These are phyloP conservation scores for Dioscorea zingiberensis DNA, from an alignment of 106 monocot species.

Conservation along the genomic window DNA sequence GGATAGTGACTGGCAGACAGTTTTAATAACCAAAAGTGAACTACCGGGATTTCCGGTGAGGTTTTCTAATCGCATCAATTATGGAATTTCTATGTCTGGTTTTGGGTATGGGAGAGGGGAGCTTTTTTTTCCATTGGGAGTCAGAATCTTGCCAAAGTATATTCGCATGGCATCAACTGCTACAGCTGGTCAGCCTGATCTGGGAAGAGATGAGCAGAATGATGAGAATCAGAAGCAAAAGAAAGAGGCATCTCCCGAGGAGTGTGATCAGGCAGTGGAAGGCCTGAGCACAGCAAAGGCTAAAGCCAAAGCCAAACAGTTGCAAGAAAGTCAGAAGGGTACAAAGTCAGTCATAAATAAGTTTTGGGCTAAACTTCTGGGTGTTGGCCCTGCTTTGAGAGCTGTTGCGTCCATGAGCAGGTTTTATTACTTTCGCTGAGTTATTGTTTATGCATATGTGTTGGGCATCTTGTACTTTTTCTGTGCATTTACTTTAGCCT, in stretches of 20 bases:
- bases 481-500: conserved; percentile 2
- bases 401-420: conserved; percentile 78
- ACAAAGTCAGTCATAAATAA: conserved; percentile 31
- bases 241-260: conserved; percentile 94
- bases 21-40: conserved; percentile 15
- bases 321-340: conserved; percentile 46
- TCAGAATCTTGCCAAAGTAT: conserved; percentile 38
- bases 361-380: conserved; percentile 54
- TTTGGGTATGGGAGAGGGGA: conserved; percentile 21
- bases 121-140: conserved; percentile 42
- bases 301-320: conserved; percentile 80
- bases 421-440: conserved; percentile 15
- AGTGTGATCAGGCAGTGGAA: conserved; percentile 98
- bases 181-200: conserved; percentile 45
- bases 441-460: background rate
- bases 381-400: conserved; percentile 63
- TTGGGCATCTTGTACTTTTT: background rate
- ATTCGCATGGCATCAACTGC: conserved; percentile 45
- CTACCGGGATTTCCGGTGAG: conserved; percentile 6
- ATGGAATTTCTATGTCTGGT: conserved; percentile 12
- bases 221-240: conserved; percentile 39
- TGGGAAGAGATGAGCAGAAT: conserved; percentile 22
- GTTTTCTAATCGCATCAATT: conserved; percentile 7
- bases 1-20: background rate
- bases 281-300: conserved; percentile 86